phyloP scores from a whole-genome alignment of 768 basidiomycete genomes.

The Hygrocybe punicea region DNA sequence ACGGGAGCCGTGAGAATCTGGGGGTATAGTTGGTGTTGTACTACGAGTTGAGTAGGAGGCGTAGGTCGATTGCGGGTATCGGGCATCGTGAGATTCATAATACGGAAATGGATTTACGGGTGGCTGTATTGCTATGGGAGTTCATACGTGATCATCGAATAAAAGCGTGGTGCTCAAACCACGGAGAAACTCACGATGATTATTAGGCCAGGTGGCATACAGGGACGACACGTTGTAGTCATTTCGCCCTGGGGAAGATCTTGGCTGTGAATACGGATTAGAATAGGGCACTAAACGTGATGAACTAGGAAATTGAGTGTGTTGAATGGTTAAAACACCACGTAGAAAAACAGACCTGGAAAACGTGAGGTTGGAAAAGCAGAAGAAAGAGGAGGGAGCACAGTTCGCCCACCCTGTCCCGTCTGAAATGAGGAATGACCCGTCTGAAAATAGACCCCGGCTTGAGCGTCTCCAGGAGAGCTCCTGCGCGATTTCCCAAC shows the following conservation, averaged over 20 bases:
- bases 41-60: slow-evolving; percentile 46
- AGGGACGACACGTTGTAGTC: slow-evolving; percentile 52
- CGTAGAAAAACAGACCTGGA: slow-evolving; percentile 73
- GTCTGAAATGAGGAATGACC: slow-evolving; percentile 58
- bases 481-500: slow-evolving; percentile 65
- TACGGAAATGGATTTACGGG: slow-evolving; percentile 45
- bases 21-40: slow-evolving; percentile 46
- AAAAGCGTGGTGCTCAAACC: slow-evolving; percentile 34
- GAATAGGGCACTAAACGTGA: slow-evolving; percentile 59
- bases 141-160: slow-evolving; percentile 6
- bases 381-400: slow-evolving; percentile 81
- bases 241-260: slow-evolving; percentile 58
- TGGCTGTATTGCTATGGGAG: slow-evolving; percentile 30
- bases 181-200: slow-evolving; percentile 32
- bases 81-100: slow-evolving; percentile 56
- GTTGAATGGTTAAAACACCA: slow-evolving; percentile 41
- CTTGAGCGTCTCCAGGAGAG: slow-evolving; percentile 60
- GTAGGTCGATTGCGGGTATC: slow-evolving; percentile 45
- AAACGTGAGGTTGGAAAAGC: slow-evolving; percentile 85
- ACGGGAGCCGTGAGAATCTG: slow-evolving; percentile 49
- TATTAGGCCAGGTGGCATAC: slow-evolving; percentile 46
- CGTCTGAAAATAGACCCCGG: slow-evolving; percentile 65
- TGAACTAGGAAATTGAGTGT: slow-evolving; percentile 56
- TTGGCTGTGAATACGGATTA: slow-evolving; percentile 61
- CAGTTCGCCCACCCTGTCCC: slow-evolving; percentile 81